phyloP scores from a whole-genome alignment of 2,329 filamentous ascomycete genomes.

The Allantophomopsis cytisporea region DNA sequence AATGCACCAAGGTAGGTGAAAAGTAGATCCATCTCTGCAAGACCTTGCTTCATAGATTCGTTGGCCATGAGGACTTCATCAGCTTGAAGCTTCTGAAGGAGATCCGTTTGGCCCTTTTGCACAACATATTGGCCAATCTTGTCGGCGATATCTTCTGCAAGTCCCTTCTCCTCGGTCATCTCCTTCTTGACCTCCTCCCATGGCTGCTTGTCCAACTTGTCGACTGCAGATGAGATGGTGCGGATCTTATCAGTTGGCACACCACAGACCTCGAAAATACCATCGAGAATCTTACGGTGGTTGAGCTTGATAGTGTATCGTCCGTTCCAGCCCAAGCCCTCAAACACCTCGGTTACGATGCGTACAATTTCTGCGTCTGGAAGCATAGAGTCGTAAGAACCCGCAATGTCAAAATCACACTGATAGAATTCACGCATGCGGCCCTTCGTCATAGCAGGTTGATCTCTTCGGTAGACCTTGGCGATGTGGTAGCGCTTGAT shows the following conservation, averaged over 20 bases:
- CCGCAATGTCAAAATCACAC: slow-evolving; percentile 93
- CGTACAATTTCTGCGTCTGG: slow-evolving; percentile 82
- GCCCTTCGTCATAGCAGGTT: slow-evolving; percentile 79
- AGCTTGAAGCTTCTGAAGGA: slow-evolving; percentile 55
- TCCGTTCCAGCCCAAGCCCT: slow-evolving; percentile 60
- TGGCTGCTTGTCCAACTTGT: slow-evolving; percentile 88
- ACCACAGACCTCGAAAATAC: slow-evolving; percentile 81
- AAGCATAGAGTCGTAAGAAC: slow-evolving; percentile 78
- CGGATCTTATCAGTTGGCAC: slow-evolving; percentile 80
- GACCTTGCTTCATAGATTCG: slow-evolving; percentile 61
- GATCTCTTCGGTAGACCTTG: slow-evolving; percentile 76
- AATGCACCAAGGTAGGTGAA: slow-evolving; percentile 75
- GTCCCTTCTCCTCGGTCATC: slow-evolving; percentile 86
- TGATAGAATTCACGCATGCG: slow-evolving; percentile 95
- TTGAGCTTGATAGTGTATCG: slow-evolving; percentile 74
- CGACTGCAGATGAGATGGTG: slow-evolving; percentile 81
- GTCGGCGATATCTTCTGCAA: slow-evolving; percentile 65
- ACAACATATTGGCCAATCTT: slow-evolving; percentile 78
- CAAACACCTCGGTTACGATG: slow-evolving; percentile 76
- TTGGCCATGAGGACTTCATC: slow-evolving; percentile 60
- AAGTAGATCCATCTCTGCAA: slow-evolving; percentile 69
- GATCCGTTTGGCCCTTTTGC: slow-evolving; percentile 59
- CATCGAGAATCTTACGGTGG: slow-evolving; percentile 87
- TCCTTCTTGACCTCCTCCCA: slow-evolving; percentile 86
- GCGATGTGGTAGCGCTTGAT: slow-evolving; percentile 95